phyloP scores from a whole-genome alignment of 176 grass and related monocot species.

The Cymbopogon citratus region DNA sequence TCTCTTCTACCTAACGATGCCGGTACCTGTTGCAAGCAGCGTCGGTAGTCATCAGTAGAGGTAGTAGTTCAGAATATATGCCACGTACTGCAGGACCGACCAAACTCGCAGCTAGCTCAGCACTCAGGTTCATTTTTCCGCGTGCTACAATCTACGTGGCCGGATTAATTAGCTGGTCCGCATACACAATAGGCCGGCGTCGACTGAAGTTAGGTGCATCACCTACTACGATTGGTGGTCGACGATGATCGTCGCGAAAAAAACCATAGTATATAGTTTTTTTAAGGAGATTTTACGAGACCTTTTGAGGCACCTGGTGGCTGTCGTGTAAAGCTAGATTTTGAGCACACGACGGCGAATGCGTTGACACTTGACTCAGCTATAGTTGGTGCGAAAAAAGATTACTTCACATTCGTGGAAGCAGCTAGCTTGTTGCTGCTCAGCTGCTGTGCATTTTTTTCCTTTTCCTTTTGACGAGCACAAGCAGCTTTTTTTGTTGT shows the following conservation, averaged over 20 bases:
- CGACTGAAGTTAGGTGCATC: not conserved
- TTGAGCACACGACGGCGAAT: not conserved
- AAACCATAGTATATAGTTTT: no score
- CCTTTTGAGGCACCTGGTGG: not conserved
- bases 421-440: not conserved
- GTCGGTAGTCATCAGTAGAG: not conserved
- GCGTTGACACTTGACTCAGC: slow-evolving; percentile 28
- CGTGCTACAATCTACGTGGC: not conserved
- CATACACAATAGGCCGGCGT: not conserved
- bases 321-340: not conserved
- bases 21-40: not conserved
- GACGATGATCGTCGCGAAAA: not conserved
- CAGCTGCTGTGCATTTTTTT: not conserved
- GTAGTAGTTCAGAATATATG: not conserved
- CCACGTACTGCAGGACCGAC: not conserved
- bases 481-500: not conserved
- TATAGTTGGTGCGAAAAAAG: not conserved
- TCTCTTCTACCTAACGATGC: not conserved
- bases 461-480: not conserved
- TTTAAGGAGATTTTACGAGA: not conserved
- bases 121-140: not conserved
- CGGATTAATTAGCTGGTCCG: not conserved
- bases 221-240: not conserved
- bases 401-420: not conserved
- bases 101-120: not conserved